Percentiles rank a stretch among this genome's conserved stretches.
phyloP scores from a whole-genome alignment of 305 asterid species.

The Coffea humblotiana region DNA sequence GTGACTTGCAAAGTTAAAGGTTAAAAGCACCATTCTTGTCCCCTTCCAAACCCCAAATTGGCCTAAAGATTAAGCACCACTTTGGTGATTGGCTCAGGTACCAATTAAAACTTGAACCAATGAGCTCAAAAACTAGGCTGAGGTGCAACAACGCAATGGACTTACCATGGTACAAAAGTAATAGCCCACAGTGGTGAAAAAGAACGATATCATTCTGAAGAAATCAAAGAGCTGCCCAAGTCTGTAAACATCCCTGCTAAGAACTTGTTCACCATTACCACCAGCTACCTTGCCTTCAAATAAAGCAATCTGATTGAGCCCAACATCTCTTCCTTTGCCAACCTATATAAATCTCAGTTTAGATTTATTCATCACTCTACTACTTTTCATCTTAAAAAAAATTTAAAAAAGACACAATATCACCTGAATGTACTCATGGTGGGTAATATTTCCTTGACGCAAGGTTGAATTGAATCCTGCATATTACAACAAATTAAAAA shows the following conservation, averaged over 20 bases:
- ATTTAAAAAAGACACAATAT: too few species aligned
- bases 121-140: too few species aligned
- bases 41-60: slow-evolving; percentile 72
- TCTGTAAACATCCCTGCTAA: slow-evolving; percentile 97
- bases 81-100: not conserved
- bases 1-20: not conserved
- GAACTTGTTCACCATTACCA: slow-evolving; percentile 98
- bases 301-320: slow-evolving; percentile 93
- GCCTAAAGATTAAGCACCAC: too few species aligned
- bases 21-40: slow-evolving; percentile 39
- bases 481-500: slow-evolving; percentile 19
- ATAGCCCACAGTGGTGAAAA: slow-evolving; percentile 89
- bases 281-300: slow-evolving; percentile 99
- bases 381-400: not conserved
- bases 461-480: slow-evolving; percentile 97
- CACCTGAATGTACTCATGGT: slow-evolving; percentile 91
- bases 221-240: slow-evolving; percentile 97
- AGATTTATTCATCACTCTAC: slow-evolving; percentile 22
- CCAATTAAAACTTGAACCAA: not conserved
- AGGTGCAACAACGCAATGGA: too few species aligned
- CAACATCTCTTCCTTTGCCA: slow-evolving; percentile 99
- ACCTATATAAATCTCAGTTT: slow-evolving; percentile 33
- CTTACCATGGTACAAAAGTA: slow-evolving; percentile 98
- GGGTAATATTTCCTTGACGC: slow-evolving; percentile 97
- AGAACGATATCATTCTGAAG: slow-evolving; percentile 95